Conservation (phyloP, 208 protist genomes). For the Leishmania lainsoni region DNA sequence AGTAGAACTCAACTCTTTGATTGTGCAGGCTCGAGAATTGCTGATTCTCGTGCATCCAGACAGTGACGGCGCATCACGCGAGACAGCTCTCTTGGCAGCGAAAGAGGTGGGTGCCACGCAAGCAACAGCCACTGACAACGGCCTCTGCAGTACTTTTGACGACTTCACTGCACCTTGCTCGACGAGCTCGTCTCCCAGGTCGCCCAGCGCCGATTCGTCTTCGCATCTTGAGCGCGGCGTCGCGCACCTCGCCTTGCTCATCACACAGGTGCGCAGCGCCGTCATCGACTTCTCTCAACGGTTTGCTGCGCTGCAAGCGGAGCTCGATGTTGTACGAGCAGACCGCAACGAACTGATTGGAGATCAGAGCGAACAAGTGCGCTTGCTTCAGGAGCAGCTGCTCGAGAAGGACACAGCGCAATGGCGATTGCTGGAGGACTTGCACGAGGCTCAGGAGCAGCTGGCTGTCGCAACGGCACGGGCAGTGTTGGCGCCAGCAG, state of each 20-base stretch:
- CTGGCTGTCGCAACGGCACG: not conserved
- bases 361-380: slow-evolving; percentile 52
- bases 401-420: slow-evolving; percentile 37
- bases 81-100: not conserved
- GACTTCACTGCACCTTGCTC: not conserved
- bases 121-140: not conserved
- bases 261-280: slow-evolving; percentile 1
- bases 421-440: slow-evolving; percentile 22
- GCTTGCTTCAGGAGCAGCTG: slow-evolving; percentile 45
- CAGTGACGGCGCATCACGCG: not conserved
- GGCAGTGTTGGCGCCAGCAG: not conserved
- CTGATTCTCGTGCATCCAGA: slow-evolving; percentile 2
- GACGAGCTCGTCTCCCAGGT: not conserved
- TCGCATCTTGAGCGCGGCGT: not conserved
- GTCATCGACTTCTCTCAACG: slow-evolving; percentile 13
- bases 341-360: slow-evolving; percentile 76
- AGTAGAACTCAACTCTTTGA: slow-evolving; percentile 3
- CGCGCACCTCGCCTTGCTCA: not conserved
- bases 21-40: slow-evolving; percentile 9
- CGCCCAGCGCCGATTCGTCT: not conserved
- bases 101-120: not conserved
- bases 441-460: slow-evolving; percentile 5
- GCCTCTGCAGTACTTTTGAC: not conserved
- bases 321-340: slow-evolving; percentile 68
- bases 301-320: slow-evolving; percentile 42